A percentile compares a stretch with the other conserved stretches of the same genome.
These are phyloP conservation scores for Cucurbita moschata DNA, from an alignment of 306 rosid genomes.

Conservation along the genomic window DNA sequence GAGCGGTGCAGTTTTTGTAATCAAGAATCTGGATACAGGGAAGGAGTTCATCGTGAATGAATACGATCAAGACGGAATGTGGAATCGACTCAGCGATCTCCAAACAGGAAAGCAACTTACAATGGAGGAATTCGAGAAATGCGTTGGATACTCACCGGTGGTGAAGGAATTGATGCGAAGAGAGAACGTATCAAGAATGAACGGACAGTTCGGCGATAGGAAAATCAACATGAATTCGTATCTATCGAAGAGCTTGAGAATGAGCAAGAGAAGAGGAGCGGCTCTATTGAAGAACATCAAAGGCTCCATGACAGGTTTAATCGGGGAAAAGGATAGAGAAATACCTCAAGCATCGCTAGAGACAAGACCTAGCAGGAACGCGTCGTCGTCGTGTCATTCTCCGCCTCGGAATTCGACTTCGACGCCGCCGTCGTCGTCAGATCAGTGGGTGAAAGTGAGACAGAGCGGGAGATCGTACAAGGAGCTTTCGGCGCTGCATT, in stretches of 20 bases:
- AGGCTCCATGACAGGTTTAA: conserved; percentile 47
- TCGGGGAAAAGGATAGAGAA: conserved; percentile 45
- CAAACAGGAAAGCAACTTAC: conserved; percentile 75
- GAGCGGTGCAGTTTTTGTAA: conserved; percentile 43
- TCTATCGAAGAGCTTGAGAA: conserved; percentile 42
- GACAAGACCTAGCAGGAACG: conserved; percentile 18
- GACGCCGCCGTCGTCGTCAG: conserved; percentile 1
- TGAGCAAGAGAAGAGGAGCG: conserved; percentile 63
- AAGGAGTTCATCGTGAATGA: conserved; percentile 72
- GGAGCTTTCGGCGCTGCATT: conserved; percentile 65
- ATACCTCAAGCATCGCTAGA: conserved; percentile 9
- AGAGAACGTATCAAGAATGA: conserved; percentile 11
- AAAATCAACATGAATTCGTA: conserved; percentile 21
- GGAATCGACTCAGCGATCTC: conserved; percentile 66
- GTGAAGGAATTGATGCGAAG: conserved; percentile 67
- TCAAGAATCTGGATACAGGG: conserved; percentile 72
- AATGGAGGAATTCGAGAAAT: conserved; percentile 67
- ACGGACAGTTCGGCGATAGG: conserved; percentile 5
- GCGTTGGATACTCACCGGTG: conserved; percentile 45
- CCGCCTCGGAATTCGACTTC: background rate
- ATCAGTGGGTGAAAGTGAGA: conserved; percentile 50
- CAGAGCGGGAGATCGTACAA: conserved; percentile 53
- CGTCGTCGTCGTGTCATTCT: background rate
- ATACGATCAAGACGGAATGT: conserved; percentile 47
- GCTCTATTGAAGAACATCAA: conserved; percentile 53